Evolutionary conservation across 1,284 basidiomycete genomes (phyloP).

Genomic region (Irpex lacteus): DNA sequence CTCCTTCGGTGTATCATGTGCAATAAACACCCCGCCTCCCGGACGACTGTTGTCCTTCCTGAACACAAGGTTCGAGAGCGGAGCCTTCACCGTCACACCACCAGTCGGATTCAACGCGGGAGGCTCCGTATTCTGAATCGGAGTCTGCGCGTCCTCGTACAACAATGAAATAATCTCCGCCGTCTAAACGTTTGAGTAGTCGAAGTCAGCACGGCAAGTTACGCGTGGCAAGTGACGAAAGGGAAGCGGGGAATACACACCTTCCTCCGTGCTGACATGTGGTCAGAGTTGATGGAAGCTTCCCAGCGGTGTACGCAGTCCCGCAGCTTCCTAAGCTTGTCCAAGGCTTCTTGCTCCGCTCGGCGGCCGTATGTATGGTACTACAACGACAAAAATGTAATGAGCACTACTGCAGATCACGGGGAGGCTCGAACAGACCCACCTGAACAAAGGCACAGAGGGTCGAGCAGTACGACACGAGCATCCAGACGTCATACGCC

Average conservation of each 20-base stretch:
- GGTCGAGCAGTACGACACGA: slow-evolving; percentile 87
- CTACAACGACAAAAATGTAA: slow-evolving; percentile 36
- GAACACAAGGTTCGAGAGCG: slow-evolving; percentile 60
- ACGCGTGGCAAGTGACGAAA: slow-evolving; percentile 21
- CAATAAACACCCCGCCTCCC: slow-evolving; percentile 85
- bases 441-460: slow-evolving; percentile 90
- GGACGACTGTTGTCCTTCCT: slow-evolving; percentile 73
- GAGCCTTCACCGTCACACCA: slow-evolving; percentile 60
- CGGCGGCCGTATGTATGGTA: slow-evolving; percentile 92
- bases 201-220: slow-evolving; percentile 18
- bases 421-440: slow-evolving; percentile 22
- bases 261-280: slow-evolving; percentile 90
- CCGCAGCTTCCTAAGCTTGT: slow-evolving; percentile 73
- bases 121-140: slow-evolving; percentile 52
- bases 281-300: slow-evolving; percentile 72
- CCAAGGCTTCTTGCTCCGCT: slow-evolving; percentile 71
- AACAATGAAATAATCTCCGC: slow-evolving; percentile 90
- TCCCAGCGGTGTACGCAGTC: slow-evolving; percentile 88
- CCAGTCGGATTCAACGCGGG: slow-evolving; percentile 72
- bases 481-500: slow-evolving; percentile 83
- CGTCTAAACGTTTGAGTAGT: slow-evolving; percentile 51
- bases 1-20: slow-evolving; percentile 48
- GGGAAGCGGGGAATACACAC: slow-evolving; percentile 39
- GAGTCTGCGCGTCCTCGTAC: slow-evolving; percentile 86
- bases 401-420: background rate